Percentiles rank a stretch among this genome's conserved stretches.
These are phyloP conservation scores for Stentor coeruleus DNA, from an alignment of 73 alveolate genomes.

Conservation along the genomic window DNA sequence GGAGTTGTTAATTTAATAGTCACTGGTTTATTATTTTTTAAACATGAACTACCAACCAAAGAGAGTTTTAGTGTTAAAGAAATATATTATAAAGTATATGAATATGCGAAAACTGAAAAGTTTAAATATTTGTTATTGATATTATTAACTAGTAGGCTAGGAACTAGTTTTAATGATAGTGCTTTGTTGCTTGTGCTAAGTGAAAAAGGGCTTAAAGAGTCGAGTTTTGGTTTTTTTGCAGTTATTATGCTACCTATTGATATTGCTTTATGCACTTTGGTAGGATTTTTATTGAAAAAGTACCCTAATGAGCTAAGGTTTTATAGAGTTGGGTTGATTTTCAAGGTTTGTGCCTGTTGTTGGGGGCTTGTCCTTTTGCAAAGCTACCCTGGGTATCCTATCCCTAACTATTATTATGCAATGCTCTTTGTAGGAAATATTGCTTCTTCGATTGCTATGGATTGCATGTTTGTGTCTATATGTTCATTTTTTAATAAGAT, in stretches of 20 bases:
- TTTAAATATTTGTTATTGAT: background rate
- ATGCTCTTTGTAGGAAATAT: background rate
- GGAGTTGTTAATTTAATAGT: background rate
- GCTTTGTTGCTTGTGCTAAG: background rate
- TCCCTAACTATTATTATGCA: background rate
- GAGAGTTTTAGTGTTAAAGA: background rate
- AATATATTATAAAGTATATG: background rate
- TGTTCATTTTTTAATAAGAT: conserved; percentile 42
- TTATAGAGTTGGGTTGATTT: background rate
- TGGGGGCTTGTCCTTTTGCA: background rate
- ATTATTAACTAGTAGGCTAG: background rate
- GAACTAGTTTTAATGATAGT: background rate
- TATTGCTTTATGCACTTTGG: background rate
- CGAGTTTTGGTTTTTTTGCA: background rate
- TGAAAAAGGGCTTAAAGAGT: conserved; percentile 14
- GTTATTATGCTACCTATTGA: background rate
- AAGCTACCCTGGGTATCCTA: background rate
- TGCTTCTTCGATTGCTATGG: background rate
- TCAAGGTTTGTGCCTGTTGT: background rate
- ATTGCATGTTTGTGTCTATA: conserved; percentile 27
- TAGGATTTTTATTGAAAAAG: background rate
- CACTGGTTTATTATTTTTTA: background rate
- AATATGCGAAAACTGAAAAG: background rate
- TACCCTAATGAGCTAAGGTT: background rate
- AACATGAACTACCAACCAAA: background rate